Conservation (phyloP, 2,329 filamentous ascomycete genomes). For the Neonectria faginata region DNA sequence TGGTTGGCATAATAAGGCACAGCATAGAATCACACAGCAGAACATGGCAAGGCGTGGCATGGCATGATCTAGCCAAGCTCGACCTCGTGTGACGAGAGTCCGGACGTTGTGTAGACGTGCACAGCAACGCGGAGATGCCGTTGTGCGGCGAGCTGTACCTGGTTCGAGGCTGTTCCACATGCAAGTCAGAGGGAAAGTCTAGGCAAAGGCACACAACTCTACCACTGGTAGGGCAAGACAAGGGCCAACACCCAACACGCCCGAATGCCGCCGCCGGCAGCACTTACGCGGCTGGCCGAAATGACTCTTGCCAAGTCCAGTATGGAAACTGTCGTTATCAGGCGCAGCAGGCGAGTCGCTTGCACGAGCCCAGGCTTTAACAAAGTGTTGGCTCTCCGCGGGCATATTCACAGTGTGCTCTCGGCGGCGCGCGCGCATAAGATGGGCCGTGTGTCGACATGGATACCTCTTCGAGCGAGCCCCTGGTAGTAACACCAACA, state of each 20-base stretch:
- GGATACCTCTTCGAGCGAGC: constrained; percentile 24
- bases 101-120: constrained; percentile 35
- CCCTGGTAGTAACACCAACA: constrained; percentile 24
- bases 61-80: constrained; percentile 33
- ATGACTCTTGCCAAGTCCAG: constrained; percentile 17
- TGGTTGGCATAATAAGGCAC: constrained; percentile 17
- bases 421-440: constrained; percentile 39
- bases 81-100: constrained; percentile 38
- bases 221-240: constrained; percentile 22
- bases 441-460: constrained; percentile 37
- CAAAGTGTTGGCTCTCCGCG: constrained; percentile 35
- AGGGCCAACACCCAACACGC: constrained; percentile 25
- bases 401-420: constrained; percentile 35
- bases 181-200: constrained; percentile 7
- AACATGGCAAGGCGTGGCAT: constrained; percentile 28
- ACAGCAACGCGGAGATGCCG: constrained; percentile 37
- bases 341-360: constrained; percentile 33
- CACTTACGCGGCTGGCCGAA: constrained; percentile 33
- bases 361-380: constrained; percentile 19
- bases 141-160: constrained; percentile 35
- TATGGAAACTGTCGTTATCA: constrained; percentile 36
- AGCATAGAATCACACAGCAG: constrained; percentile 33
- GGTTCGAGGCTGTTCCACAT: constrained; percentile 32
- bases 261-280: constrained; percentile 35
- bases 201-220: constrained; percentile 12